These are phyloP conservation scores for Firmiana major DNA, from an alignment of 345 rosid genomes.

Conservation along the genomic window DNA sequence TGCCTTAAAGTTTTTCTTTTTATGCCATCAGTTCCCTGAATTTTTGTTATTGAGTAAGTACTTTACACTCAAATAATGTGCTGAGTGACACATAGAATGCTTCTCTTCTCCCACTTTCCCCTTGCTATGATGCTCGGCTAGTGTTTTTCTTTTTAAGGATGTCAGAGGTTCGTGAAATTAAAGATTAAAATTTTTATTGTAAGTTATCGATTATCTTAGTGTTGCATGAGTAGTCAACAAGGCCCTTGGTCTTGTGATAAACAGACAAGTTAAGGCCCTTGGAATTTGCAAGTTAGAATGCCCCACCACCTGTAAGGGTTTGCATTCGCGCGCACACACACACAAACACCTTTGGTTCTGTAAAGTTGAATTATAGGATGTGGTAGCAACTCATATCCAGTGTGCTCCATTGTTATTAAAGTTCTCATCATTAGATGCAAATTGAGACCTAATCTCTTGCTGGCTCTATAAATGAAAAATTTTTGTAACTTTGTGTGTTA, in stretches of 20 bases:
- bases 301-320: not conserved
- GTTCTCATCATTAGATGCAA: not conserved
- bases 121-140: not conserved
- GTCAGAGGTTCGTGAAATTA: not conserved
- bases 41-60: not conserved
- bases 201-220: not conserved
- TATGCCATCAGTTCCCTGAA: not conserved
- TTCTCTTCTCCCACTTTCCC: not conserved
- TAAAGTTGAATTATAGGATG: not conserved
- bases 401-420: not conserved
- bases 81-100: not conserved
- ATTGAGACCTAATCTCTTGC: not conserved
- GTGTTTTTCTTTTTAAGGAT: not conserved
- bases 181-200: not conserved
- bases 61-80: not conserved
- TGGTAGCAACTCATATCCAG: not conserved
- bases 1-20: not conserved
- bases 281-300: not conserved
- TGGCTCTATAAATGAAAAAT: not conserved
- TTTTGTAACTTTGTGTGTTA: not conserved
- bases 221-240: not conserved
- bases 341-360: not conserved
- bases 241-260: not conserved
- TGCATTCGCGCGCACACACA: not conserved
- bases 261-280: not conserved